phyloP scores from a whole-genome alignment of 2,329 filamentous ascomycete genomes.

The Colletotrichum sp. region DNA sequence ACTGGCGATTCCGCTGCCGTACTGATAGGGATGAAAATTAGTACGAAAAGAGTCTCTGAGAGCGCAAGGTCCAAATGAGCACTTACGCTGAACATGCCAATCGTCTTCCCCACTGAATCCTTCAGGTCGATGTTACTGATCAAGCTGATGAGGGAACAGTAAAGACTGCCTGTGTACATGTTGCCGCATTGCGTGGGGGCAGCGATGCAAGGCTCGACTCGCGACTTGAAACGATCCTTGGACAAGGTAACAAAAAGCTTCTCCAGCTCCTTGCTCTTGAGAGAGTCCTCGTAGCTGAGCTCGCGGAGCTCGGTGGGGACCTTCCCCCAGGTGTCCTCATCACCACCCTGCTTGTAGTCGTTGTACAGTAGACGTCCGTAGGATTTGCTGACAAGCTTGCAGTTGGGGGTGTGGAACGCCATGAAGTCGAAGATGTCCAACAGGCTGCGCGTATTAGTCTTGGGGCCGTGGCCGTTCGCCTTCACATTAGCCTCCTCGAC shows the following conservation, averaged over 20 bases:
- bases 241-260: not conserved
- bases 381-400: slow-evolving; percentile 1
- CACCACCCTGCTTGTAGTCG: not conserved
- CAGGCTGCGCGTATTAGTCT: slow-evolving; percentile 35
- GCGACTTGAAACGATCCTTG: not conserved
- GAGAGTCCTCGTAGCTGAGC: not conserved
- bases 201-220: not conserved
- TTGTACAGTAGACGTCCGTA: not conserved
- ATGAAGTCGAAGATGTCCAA: slow-evolving; percentile 86
- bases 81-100: slow-evolving; percentile 12
- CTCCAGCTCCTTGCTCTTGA: not conserved
- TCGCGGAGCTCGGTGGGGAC: not conserved
- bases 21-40: not conserved
- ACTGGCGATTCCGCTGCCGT: slow-evolving; percentile 1
- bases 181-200: slow-evolving; percentile 40
- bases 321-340: not conserved
- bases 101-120: not conserved
- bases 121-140: slow-evolving; percentile 50
- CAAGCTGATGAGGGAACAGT: slow-evolving; percentile 58
- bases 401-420: slow-evolving; percentile 33
- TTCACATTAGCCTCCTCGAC: slow-evolving; percentile 60
- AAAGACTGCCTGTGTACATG: slow-evolving; percentile 63
- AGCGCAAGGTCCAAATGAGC: not conserved
- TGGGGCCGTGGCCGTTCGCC: slow-evolving; percentile 44
- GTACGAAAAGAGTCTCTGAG: not conserved